Evolutionary conservation across 306 rosid species (phyloP).

Genomic region (Ammopiptanthus mongolicus): DNA sequence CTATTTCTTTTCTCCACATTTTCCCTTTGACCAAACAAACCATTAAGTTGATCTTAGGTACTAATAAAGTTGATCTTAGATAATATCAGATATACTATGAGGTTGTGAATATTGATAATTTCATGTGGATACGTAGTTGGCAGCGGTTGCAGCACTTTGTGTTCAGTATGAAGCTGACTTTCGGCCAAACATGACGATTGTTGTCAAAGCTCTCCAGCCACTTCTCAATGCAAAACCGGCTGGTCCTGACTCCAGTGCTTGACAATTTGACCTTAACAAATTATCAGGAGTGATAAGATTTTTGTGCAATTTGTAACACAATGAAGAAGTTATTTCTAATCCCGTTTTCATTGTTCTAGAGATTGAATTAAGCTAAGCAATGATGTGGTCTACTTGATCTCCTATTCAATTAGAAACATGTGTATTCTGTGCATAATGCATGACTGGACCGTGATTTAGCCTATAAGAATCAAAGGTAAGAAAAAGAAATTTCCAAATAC

Average conservation of each 20-base stretch:
- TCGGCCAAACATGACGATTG: constrained; percentile 96
- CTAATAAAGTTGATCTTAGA: background rate
- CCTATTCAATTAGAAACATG: constrained; percentile 3
- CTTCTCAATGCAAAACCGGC: constrained; percentile 83
- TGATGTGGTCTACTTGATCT: constrained; percentile 11
- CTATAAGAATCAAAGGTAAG: background rate
- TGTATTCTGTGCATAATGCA: background rate
- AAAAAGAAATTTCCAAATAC: background rate
- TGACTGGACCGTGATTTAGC: background rate
- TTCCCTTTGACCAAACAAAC: no score
- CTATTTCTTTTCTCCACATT: no score
- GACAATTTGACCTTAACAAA: constrained; percentile 7
- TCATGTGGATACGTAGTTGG: constrained; percentile 56
- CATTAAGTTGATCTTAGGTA: background rate
- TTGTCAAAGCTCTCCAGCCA: constrained; percentile 95
- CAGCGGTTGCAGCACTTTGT: constrained; percentile 98
- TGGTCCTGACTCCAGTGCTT: constrained; percentile 58
- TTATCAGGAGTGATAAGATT: background rate
- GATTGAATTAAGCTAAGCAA: constrained; percentile 15
- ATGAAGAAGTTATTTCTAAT: background rate
- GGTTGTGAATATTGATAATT: constrained; percentile 10
- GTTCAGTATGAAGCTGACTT: constrained; percentile 99
- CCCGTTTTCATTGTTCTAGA: background rate
- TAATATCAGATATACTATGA: background rate
- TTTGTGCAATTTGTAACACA: constrained; percentile 29